Base-by-base conservation (phyloP, 805 yeast species). In the Wickerhamiella kurtzmanii region DNA sequence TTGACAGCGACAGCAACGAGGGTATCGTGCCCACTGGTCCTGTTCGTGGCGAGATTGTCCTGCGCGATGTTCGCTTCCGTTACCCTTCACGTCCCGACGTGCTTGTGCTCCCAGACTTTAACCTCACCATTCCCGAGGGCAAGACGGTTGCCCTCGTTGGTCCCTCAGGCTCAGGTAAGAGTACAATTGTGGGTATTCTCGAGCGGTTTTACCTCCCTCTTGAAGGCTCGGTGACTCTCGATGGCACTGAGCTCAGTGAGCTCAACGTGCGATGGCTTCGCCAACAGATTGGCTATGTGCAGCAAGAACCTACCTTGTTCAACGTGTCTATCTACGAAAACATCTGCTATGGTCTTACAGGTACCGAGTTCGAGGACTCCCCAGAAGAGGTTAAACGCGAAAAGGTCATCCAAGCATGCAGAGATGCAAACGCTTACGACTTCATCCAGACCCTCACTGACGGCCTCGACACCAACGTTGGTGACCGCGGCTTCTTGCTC, bases 291-390 rank as follows among this genome's bases (percentile, higher is more conserved):
- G 95, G 96, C 43, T 82, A 85, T 22, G 97, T 89, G 2, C 95
- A 96, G 3, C 98, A 89, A 64, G 96, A 89, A 53, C 94, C 97
- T 0, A 95, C 96, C 3, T 67, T 89, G 39, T 89, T 92, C 67
- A 83, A 88, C 57, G 95, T 85, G 46, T 72, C 94, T 1, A 86
- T 89, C 41, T 68, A 79, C 59, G 96, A 89, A 59, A 89, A 89
- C 59, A 79, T 89, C 41, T 71, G 88, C 48, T 89, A 83, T 64
- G 98, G 97, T 18, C 67, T 86, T 44, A 68, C 74, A 35, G 84
- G 95, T 1, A 69, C 79, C 0, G 82, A 82, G 57, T 77, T 72
- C 37, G 89, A 87, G 47, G 42, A 62, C 52, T 67, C 69, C 45
- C 41, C 65, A 43, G 59, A 65, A 18, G 64, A 65, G 54, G 57